Evolutionary conservation across 176 grass and related monocot species (phyloP), one percentile per base, ranked within the genome.

Genomic region (Zizania latifolia): DNA sequence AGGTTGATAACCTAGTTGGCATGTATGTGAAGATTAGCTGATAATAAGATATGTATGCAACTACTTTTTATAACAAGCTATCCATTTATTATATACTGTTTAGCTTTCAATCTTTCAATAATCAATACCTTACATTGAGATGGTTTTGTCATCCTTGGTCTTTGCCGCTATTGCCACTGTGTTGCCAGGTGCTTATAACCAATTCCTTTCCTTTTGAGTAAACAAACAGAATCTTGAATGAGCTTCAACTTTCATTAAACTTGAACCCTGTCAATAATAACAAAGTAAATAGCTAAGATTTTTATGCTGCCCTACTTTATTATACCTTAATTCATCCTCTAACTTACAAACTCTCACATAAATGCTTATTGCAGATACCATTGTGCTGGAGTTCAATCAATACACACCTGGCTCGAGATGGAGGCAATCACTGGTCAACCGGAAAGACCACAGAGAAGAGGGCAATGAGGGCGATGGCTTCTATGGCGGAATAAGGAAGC

Each of bases 361-460:
- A 35, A 21, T 62, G 53, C 61, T 36, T 60, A 12, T 79, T 73
- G 34, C 71, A 98, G 91, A 89, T 38, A 90, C 68, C 3, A 58
- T 98, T 7, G 79, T 90, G 56, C 65, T 98, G 65, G 91, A 94
- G 79, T 98, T 98, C 76, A 92, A 94, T 62, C 91, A 98, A 75
- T 98, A 98, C 71, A 92, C 86, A 5, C 81, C 76, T 3, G 95
- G 95, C 58, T 94, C 95, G 56, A 94, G 89, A 86, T 98, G 95
- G 95, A 89, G 95, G 71, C 81, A 78, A 28, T 58, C 91, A 46
- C 46, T 81, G 54, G 69, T 98, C 9, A 89, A 78, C 34, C 66
- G 95, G 33, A 94, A 85, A 76, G 76, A 85, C 62, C 89, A 94
- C 76, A 89, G 69, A 62, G 95, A 98, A 75, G 89, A 92, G 77